phyloP scores from a whole-genome alignment of 495 filamentous ascomycete genomes.

The Aspergillus sparsus region DNA sequence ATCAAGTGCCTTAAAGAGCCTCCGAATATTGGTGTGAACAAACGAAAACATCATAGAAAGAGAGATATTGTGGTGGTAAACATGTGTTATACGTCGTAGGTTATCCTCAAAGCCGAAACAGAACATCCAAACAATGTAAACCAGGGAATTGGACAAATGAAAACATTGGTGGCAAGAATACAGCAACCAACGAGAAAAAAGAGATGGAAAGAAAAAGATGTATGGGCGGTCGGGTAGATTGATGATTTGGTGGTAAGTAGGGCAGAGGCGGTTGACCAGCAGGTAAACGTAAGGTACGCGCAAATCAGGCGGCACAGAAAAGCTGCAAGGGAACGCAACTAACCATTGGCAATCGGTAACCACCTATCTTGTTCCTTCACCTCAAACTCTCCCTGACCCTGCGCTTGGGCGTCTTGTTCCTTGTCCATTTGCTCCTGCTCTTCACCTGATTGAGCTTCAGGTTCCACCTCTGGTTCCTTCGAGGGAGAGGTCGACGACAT shows the following conservation, averaged over 20 bases:
- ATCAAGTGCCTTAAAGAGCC: background rate
- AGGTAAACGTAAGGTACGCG: slow-evolving; percentile 55
- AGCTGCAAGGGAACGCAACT: slow-evolving; percentile 62
- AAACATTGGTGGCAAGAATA: slow-evolving; percentile 3
- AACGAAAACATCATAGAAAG: background rate
- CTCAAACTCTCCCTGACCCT: slow-evolving; percentile 83
- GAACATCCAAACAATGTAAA: background rate
- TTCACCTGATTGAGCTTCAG: slow-evolving; percentile 89
- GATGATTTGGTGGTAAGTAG: slow-evolving; percentile 31
- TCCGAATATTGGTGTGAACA: too few species aligned
- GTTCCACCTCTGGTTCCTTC: slow-evolving; percentile 85
- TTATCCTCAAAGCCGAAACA: background rate
- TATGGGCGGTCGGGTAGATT: slow-evolving; percentile 25
- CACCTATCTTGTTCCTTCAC: slow-evolving; percentile 99
- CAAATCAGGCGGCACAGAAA: slow-evolving; percentile 55
- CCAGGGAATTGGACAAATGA: slow-evolving; percentile 8
- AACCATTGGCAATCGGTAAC: slow-evolving; percentile 99
- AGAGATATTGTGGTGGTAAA: background rate
- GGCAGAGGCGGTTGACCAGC: slow-evolving; percentile 47
- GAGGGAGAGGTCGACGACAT: slow-evolving; percentile 93
- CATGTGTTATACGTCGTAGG: background rate
- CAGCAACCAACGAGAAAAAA: slow-evolving; percentile 25
- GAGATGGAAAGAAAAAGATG: slow-evolving; percentile 16
- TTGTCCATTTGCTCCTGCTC: slow-evolving; percentile 75
- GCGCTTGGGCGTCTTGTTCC: slow-evolving; percentile 60